A percentile compares a stretch with the other conserved stretches of the same genome.
phyloP scores from a whole-genome alignment of 78 protist species.

The Emiliania huxleyi region DNA sequence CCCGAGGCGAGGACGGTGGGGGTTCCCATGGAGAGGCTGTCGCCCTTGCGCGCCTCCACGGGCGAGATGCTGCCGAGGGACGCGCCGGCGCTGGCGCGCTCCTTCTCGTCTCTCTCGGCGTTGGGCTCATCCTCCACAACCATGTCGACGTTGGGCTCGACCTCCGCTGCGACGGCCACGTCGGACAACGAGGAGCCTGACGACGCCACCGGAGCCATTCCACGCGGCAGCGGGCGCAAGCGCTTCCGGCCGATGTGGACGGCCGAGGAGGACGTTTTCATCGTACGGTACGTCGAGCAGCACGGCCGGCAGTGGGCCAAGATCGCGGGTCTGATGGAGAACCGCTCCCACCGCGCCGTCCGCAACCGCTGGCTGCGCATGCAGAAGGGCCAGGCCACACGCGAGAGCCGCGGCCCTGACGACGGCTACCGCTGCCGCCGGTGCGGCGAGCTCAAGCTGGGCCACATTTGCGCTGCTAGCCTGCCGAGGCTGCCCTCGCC shows the following conservation, averaged over 20 bases:
- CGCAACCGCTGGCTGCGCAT: neutral
- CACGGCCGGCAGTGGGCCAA: neutral
- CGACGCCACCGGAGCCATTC: neutral
- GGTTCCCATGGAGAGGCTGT: too few species aligned
- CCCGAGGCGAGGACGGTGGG: too few species aligned
- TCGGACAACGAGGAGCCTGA: neutral
- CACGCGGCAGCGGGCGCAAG: neutral
- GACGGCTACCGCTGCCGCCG: neutral
- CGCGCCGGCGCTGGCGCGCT: too few species aligned
- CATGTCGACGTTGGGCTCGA: too few species aligned
- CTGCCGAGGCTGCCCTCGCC: too few species aligned
- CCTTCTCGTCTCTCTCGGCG: too few species aligned
- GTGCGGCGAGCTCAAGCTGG: neutral
- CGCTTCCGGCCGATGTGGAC: neutral
- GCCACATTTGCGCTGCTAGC: neutral
- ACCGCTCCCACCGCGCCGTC: neutral
- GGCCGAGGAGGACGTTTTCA: neutral
- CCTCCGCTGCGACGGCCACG: too few species aligned
- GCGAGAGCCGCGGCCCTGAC: neutral
- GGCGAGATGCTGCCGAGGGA: too few species aligned
- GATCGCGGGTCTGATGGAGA: neutral
- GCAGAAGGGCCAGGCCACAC: neutral
- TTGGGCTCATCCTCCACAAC: too few species aligned
- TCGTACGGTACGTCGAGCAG: neutral
- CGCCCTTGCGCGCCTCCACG: too few species aligned